Percentiles rank a stretch among this genome's conserved stretches.
Conservation (phyloP, 192 early-diverging fungal species). For the Podila horticola region DNA sequence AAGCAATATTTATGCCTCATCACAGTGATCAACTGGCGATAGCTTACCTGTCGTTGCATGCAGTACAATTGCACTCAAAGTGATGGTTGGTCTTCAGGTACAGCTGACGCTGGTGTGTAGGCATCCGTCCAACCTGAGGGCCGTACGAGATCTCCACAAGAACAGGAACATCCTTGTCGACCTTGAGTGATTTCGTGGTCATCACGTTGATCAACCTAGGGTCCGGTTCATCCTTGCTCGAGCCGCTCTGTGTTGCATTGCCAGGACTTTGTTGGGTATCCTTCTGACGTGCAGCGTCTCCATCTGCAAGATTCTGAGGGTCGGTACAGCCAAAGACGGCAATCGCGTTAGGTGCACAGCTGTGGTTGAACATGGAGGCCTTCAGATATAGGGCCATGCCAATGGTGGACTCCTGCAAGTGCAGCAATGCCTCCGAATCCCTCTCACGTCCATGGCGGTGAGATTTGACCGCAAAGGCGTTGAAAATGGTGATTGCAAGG, state of each 20-base stretch:
- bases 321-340: slow-evolving; percentile 28
- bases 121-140: slow-evolving; percentile 37
- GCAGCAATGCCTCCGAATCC: neutral
- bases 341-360: slow-evolving; percentile 44
- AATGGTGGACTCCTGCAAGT: slow-evolving; percentile 15
- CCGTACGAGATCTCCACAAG: slow-evolving; percentile 43
- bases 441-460: neutral
- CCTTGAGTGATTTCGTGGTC: slow-evolving; percentile 15
- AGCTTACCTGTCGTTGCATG: slow-evolving; percentile 36
- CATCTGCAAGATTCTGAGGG: neutral
- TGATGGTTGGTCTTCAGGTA: slow-evolving; percentile 10
- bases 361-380: slow-evolving; percentile 48
- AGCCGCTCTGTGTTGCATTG: no score
- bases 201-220: slow-evolving; percentile 39
- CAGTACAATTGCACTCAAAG: slow-evolving; percentile 49
- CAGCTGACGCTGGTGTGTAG: slow-evolving; percentile 17
- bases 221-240: neutral
- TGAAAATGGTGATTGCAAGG: slow-evolving; percentile 26
- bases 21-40: no score
- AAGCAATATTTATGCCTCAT: neutral
- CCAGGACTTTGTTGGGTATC: neutral
- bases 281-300: neutral
- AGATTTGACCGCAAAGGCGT: slow-evolving; percentile 45
- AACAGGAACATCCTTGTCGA: slow-evolving; percentile 13
- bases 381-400: slow-evolving; percentile 35